Evolutionary conservation across 495 filamentous ascomycete species (phyloP), one percentile per base, ranked within the genome.

Genomic region (Podospora bellae-mahoneyi): DNA sequence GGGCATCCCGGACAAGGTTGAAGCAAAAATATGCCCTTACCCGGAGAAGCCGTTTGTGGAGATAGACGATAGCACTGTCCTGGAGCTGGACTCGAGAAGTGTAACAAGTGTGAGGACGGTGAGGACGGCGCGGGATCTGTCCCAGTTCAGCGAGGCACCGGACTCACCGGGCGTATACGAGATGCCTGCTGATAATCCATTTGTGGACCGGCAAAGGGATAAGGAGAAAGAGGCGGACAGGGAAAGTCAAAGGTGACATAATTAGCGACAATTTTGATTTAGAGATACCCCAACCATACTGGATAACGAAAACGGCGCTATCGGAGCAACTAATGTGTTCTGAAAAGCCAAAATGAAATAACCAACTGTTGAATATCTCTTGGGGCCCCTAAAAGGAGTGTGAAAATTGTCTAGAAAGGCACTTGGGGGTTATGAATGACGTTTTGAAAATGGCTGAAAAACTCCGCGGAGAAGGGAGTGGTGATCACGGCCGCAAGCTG

Each of bases 401-500:
- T 1, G 2, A 23, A 23, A 23, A 23, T 23, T 23, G 23, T 23
- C 23, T 23, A 23, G 23, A 23, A 23, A 23, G 23, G 23, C 23
- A 2, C 23, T 23, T 23, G 23, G 23, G 23, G 23, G 23, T 23
- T 23, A 2, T 23, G 23, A 56, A 56, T 4, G 16, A 5, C 20
- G 20, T 5, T 18, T 13, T 9, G 16, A 16, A 58, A 20, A 27
- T 20, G 18, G 6, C 13, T n/a, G n/a, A 27, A 20, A 58, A 23
- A 23, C 1, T 23, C 23, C 23, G 23, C 23, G 23, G 23, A 23
- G 23, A 23, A 23, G 23, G 23, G 23, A 23, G 23, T 23, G 23
- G 6, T 27, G n/a, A 58, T 32, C 59, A 61, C 32, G 59, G 59
- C 28, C 5, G 13, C 62, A 79, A 67, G 59, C 75, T 79, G 18